Base-by-base conservation (phyloP, 192 early-diverging fungal species). In the Jimgerdemannia flammicorona region DNA sequence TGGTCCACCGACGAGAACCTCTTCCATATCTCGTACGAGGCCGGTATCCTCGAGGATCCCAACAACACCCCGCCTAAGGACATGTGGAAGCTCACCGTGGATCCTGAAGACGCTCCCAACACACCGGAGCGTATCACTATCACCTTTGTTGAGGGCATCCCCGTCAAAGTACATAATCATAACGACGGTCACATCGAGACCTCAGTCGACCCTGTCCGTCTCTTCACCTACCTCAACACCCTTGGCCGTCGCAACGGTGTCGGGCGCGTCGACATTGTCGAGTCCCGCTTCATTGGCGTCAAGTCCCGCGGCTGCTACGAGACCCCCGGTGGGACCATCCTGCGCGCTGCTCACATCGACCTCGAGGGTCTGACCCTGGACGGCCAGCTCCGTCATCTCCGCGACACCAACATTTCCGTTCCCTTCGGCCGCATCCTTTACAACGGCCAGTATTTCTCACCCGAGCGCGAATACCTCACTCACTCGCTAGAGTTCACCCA, bases 1-100 rank as follows among this genome's bases (percentile, higher is more conserved):
- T 99, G 98, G 97, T 97, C 96, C 19, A 99, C 97, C 10, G 98
- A 99, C 84, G 98, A 99, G 87, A 99, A 98, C 90, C 85, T 99
- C 73, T 98, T 95, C 92, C 96, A 99, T 86, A 99, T 98, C 85
- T 97, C 96, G 14, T 98, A 95, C 80, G 97, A 99, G 86, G 96
- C 97, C 75, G 98, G 97, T 76, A 96, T 98, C 72, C 92, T 99
- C 41, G 97, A 99, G 84, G 95, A 99, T 78, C 98, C 98, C 70
- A 88, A 94, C 84, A 87, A 89, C 66, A 96, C 96, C n/a, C 98
- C 98, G 66, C 96, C 97, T 79, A 92, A 90, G 80, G 96, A 98
- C 78, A 99, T 98, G 98, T 98, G 97, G 98, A 98, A 98, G 87
- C 88, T 99, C 43, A 98, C 96, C 17, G 94, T 95, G 59, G 94